A percentile compares a stretch with the other conserved stretches of the same genome.
Evolutionary conservation across 331 rosid species (phyloP).

Genomic region (Cydonia oblonga): DNA sequence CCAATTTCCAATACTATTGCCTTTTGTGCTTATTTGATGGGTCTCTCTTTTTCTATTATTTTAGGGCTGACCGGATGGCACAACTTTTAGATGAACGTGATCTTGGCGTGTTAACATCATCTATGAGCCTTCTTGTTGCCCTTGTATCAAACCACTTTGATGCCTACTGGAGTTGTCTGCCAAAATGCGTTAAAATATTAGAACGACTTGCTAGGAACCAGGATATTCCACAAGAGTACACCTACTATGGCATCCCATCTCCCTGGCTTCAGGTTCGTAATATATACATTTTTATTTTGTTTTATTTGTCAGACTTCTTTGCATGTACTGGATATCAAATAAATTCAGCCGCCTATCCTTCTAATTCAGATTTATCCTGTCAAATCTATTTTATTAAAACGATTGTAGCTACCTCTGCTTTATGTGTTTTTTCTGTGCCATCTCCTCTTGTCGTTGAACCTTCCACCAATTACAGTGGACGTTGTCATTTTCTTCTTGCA

Average conservation of each 20-base stretch:
- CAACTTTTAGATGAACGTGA: constrained; percentile 98
- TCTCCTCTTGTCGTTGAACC: neutral
- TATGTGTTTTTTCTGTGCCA: neutral
- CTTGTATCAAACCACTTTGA: constrained; percentile 83
- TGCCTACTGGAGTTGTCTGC: constrained; percentile 94
- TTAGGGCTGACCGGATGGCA: constrained; percentile 99
- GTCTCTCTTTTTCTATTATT: neutral
- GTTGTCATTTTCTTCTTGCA: neutral
- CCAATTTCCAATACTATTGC: neutral
- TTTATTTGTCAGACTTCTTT: neutral
- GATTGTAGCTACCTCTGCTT: neutral
- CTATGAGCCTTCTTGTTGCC: constrained; percentile 98
- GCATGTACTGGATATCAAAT: constrained; percentile 6
- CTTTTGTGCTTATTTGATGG: constrained; percentile 13
- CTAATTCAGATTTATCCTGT: neutral
- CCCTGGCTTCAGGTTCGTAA: constrained; percentile 99
- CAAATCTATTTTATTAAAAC: neutral
- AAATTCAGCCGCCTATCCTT: neutral
- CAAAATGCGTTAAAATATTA: constrained; percentile 85
- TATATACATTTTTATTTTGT: neutral
- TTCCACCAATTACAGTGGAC: neutral
- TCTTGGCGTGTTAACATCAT: constrained; percentile 95
- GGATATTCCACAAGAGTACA: constrained; percentile 96
- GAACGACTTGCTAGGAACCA: constrained; percentile 97
- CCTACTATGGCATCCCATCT: constrained; percentile 99